Base-by-base conservation (phyloP, 768 basidiomycete genomes). In the Tubosaeta sp. region DNA sequence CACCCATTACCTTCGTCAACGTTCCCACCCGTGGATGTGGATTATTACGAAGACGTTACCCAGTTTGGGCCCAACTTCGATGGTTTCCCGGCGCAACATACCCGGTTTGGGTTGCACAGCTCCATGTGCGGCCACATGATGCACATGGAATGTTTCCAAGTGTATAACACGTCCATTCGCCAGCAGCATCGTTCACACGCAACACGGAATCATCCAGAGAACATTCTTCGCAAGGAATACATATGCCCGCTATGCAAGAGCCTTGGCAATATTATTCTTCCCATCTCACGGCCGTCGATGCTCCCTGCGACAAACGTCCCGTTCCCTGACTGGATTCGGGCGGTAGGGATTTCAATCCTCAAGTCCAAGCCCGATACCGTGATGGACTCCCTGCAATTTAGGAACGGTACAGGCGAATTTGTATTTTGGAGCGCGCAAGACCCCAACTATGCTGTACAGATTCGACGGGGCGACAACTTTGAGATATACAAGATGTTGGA, bases 231-330 rank as follows among this genome's bases (percentile, higher is more conserved):
- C 35, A 87, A 88, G 58, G 96, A 99, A 62, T 98, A 86, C 71
- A 89, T 97, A 42, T 99, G 96, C 59, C 96, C 96, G 1, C 73
- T 99, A 4, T 99, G 96, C 75, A 98, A 98, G 71, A 93, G 90
- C 59, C 75, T 97, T 6, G 94, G 95, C 3, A 99, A 99, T 67
- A 83, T 93, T 27, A 86, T 99, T 36, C 76, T 99, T 1, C 96
- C 96, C 0, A 84, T 94, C 16, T 75, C 79, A 5, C 73, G 74
- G 12, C 74, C 83, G 0, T 76, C 72, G 31, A 66, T 76, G 21
- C 65, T 67, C 14, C 61, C 71, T 27, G 63, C 65, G 3, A 87
- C 80, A 51, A 70, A 68, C 4, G 70, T 81, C 0, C 78, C 86
- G 0, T 90, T 96, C 64, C 75, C 90, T 0, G 91, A 94, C 59